These are phyloP conservation scores for Alternaria sp. DNA, from an alignment of 2,329 filamentous ascomycete genomes.

Conservation along the genomic window DNA sequence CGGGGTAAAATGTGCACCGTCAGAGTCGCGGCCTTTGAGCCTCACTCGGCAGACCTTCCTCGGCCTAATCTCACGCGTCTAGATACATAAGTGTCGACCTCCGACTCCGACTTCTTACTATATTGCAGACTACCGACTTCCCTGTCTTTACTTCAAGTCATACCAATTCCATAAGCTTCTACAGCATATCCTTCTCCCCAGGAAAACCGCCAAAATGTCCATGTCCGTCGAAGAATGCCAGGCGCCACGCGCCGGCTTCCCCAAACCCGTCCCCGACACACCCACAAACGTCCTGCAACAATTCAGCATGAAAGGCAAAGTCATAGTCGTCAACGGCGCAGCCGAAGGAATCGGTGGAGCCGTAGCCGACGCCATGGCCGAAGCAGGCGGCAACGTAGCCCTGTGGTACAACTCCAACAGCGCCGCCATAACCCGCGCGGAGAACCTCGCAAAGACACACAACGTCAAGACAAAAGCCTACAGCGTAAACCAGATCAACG, in stretches of 20 bases:
- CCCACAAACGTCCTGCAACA: slow-evolving; percentile 40
- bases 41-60: background rate
- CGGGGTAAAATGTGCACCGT: slow-evolving; percentile 7
- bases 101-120: background rate
- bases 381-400: slow-evolving; percentile 54
- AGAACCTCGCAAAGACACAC: slow-evolving; percentile 62
- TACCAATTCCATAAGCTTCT: too few species aligned
- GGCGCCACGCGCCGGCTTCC: slow-evolving; percentile 29
- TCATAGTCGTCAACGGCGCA: slow-evolving; percentile 53
- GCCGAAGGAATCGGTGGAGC: slow-evolving; percentile 63
- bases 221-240: slow-evolving; percentile 43
- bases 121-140: too few species aligned
- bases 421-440: slow-evolving; percentile 65
- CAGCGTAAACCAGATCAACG: slow-evolving; percentile 63
- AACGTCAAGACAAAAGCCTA: slow-evolving; percentile 68
- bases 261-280: slow-evolving; percentile 33
- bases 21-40: background rate
- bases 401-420: slow-evolving; percentile 55
- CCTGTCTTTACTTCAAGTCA: too few species aligned
- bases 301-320: slow-evolving; percentile 47
- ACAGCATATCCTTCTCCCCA: background rate
- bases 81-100: background rate
- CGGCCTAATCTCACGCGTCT: background rate
- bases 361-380: slow-evolving; percentile 46
- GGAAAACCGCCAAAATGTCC: slow-evolving; percentile 35